Conservation (phyloP, 1,139 yeast species). For the Lodderomyces jiufengensis region DNA sequence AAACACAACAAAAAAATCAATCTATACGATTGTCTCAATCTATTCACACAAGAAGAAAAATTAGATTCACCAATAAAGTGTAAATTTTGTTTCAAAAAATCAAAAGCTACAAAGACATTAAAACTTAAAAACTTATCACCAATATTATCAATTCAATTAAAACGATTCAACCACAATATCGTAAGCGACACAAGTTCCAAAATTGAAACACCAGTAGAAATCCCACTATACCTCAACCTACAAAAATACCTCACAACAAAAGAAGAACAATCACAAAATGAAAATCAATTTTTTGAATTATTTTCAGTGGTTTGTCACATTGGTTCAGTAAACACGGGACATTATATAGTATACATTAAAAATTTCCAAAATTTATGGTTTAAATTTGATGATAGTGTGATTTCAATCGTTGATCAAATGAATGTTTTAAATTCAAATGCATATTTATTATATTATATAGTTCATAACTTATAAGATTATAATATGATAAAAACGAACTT, state of each 20-base stretch:
- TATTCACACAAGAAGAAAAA: slow-evolving; percentile 74
- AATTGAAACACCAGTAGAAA: slow-evolving; percentile 68
- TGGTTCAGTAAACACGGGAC: slow-evolving; percentile 94
- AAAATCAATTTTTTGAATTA: slow-evolving; percentile 60
- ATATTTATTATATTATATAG: slow-evolving; percentile 73
- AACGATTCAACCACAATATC: slow-evolving; percentile 76
- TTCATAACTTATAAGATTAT: slow-evolving; percentile 32
- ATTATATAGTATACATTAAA: slow-evolving; percentile 79
- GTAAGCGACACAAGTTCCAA: slow-evolving; percentile 58
- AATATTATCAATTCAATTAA: slow-evolving; percentile 78
- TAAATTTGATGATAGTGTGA: slow-evolving; percentile 84
- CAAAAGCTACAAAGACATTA: slow-evolving; percentile 69
- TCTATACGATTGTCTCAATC: slow-evolving; percentile 64
- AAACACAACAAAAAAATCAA: slow-evolving; percentile 20
- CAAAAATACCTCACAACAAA: slow-evolving; percentile 42
- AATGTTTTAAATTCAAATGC: slow-evolving; percentile 71
- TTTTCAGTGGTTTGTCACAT: slow-evolving; percentile 85
- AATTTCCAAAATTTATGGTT: slow-evolving; percentile 76
- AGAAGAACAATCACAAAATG: slow-evolving; percentile 16
- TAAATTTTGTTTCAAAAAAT: slow-evolving; percentile 54
- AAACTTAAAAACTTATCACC: slow-evolving; percentile 68
- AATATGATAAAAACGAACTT: too few species aligned
- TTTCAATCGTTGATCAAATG: slow-evolving; percentile 62
- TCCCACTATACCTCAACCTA: slow-evolving; percentile 72
- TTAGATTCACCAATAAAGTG: slow-evolving; percentile 63